Evolutionary conservation across 208 protist species (phyloP).

Genomic region (Crithidia acanthocephali): DNA sequence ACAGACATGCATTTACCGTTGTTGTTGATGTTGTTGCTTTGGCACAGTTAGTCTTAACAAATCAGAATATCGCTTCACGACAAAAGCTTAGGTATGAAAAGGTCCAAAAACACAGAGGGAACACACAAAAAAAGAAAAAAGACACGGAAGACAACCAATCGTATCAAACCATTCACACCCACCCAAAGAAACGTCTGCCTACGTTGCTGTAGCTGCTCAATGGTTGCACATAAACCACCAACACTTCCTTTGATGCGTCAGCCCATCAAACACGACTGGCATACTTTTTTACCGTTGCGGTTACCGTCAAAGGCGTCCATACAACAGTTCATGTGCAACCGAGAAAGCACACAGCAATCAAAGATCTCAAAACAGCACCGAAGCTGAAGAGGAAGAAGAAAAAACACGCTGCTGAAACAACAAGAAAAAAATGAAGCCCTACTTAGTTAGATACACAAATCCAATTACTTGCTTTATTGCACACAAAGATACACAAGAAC

Average conservation of each 20-base stretch:
- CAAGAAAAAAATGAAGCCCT: slow-evolving; percentile 2
- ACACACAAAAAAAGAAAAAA: slow-evolving; percentile 31
- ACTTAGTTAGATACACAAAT: not conserved
- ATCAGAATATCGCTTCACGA: slow-evolving; percentile 16
- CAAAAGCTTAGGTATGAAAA: slow-evolving; percentile 11
- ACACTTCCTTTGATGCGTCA: too few relatives aligned
- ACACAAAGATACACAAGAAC: not conserved
- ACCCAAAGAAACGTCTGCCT: too few relatives aligned
- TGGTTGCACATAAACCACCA: too few relatives aligned
- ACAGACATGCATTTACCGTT: not conserved
- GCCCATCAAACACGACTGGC: too few relatives aligned
- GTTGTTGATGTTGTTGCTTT: not conserved
- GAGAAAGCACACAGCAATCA: too few relatives aligned
- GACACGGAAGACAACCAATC: not conserved
- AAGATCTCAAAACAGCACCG: too few relatives aligned
- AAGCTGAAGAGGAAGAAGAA: too few relatives aligned
- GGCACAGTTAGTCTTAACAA: slow-evolving; percentile 4
- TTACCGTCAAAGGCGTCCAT: too few relatives aligned
- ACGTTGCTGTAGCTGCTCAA: too few relatives aligned
- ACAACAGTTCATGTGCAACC: too few relatives aligned
- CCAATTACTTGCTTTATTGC: not conserved
- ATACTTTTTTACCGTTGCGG: too few relatives aligned
- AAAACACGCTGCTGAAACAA: not conserved
- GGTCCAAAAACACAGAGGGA: not conserved
- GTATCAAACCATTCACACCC: not conserved